Evolutionary conservation across 2,329 filamentous ascomycete genomes (phyloP).

Genomic region (Venturia nashicola): DNA sequence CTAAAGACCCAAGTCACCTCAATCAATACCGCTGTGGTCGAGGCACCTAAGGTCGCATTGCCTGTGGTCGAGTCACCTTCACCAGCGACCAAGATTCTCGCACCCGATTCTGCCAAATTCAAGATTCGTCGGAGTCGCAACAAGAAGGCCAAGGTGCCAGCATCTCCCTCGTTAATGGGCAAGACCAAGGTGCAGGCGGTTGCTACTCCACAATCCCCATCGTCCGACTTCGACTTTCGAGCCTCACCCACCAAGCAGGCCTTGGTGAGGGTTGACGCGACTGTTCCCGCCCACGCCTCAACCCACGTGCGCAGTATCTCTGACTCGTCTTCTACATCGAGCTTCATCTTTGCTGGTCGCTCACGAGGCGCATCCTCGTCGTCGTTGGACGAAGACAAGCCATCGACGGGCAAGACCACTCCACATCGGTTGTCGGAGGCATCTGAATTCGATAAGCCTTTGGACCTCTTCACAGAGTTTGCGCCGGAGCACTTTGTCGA

Average conservation of each 20-base stretch:
- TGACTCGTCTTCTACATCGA: neutral
- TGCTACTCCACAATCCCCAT: neutral
- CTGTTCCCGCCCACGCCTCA: neutral
- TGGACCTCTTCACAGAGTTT: neutral
- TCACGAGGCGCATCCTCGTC: neutral
- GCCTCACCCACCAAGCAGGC: neutral
- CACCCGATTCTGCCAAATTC: neutral
- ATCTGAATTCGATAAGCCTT: neutral
- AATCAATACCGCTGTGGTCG: too few relatives aligned
- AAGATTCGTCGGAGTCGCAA: neutral
- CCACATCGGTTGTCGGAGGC: neutral
- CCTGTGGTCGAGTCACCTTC: neutral
- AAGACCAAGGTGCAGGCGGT: neutral
- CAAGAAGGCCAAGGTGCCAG: neutral
- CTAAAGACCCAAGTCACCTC: too few relatives aligned
- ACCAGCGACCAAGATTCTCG: neutral
- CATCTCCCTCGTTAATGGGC: neutral
- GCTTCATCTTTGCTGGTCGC: neutral
- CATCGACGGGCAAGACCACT: neutral
- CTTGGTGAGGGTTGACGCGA: neutral
- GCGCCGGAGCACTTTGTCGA: neutral
- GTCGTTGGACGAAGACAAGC: neutral
- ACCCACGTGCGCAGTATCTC: neutral
- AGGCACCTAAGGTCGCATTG: neutral
- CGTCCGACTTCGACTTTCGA: neutral